Conservation (phyloP, 768 basidiomycete species). For the Calocybe cyanea region DNA sequence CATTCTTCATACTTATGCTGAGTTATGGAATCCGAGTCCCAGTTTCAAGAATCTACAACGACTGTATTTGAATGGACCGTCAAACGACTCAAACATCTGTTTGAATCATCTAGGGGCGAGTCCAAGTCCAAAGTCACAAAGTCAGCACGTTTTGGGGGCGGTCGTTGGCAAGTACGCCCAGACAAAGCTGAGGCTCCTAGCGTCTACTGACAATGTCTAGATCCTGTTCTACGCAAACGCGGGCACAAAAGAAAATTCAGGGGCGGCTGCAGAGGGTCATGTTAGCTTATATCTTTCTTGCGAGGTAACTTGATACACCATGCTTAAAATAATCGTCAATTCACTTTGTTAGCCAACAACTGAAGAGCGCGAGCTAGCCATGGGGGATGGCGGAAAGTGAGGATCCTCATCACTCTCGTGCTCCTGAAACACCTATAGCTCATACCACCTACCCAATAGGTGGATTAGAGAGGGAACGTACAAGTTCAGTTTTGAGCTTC, state of each 20-base stretch:
- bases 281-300: constrained; percentile 80
- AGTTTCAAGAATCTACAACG: constrained; percentile 49
- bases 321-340: neutral
- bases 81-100: constrained; percentile 62
- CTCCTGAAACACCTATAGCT: neutral
- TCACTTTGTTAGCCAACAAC: constrained; percentile 55
- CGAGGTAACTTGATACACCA: constrained; percentile 46
- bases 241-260: constrained; percentile 52
- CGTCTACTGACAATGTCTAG: constrained; percentile 29
- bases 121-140: constrained; percentile 75
- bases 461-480: constrained; percentile 86
- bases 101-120: constrained; percentile 78
- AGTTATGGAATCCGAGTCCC: constrained; percentile 22
- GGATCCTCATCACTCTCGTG: constrained; percentile 1
- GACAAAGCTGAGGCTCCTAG: neutral
- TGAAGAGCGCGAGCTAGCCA: constrained; percentile 66
- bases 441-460: constrained; percentile 30
- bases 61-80: constrained; percentile 79
- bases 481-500: constrained; percentile 81
- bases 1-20: no score
- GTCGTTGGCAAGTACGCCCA: constrained; percentile 64
- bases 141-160: constrained; percentile 73
- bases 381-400: constrained; percentile 54
- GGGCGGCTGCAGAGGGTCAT: constrained; percentile 41
- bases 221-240: constrained; percentile 85